Percentiles rank a stretch among this genome's conserved stretches.
These are phyloP conservation scores for Raffaelea ambrosiae DNA, from an alignment of 2,329 filamentous ascomycete genomes.

Conservation along the genomic window DNA sequence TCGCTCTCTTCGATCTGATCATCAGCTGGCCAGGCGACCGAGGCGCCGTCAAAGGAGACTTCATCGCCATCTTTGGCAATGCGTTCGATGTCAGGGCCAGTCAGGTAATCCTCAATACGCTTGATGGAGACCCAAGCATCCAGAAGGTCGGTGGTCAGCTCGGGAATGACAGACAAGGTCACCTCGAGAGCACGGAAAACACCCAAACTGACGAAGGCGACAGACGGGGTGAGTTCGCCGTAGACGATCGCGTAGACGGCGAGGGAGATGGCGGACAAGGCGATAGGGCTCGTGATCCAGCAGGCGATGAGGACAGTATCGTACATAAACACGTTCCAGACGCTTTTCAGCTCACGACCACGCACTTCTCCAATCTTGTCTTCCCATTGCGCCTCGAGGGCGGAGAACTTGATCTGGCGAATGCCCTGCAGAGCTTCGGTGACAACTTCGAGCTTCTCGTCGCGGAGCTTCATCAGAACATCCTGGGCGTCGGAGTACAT, in stretches of 20 bases:
- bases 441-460: slow-evolving; percentile 66
- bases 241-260: slow-evolving; percentile 58
- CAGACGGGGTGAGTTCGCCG: slow-evolving; percentile 56
- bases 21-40: slow-evolving; percentile 68
- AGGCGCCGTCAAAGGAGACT: slow-evolving; percentile 58
- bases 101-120: slow-evolving; percentile 64
- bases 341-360: slow-evolving; percentile 55
- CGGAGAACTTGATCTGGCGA: slow-evolving; percentile 78
- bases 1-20: slow-evolving; percentile 46
- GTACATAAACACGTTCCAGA: slow-evolving; percentile 58
- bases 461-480: slow-evolving; percentile 64
- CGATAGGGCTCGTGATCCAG: slow-evolving; percentile 66
- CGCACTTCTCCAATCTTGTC: slow-evolving; percentile 57
- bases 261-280: slow-evolving; percentile 64
- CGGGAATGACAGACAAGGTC: slow-evolving; percentile 61
- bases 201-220: slow-evolving; percentile 71
- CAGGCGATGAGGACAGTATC: slow-evolving; percentile 57
- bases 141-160: slow-evolving; percentile 60
- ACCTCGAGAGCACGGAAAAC: slow-evolving; percentile 68
- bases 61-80: slow-evolving; percentile 46
- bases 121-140: slow-evolving; percentile 67
- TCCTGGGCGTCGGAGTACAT: slow-evolving; percentile 58
- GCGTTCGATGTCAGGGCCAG: slow-evolving; percentile 53
- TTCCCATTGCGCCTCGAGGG: slow-evolving; percentile 68
- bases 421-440: slow-evolving; percentile 73